Evolutionary conservation across 768 basidiomycete species (phyloP).

Genomic region (Lentinula edodes): DNA sequence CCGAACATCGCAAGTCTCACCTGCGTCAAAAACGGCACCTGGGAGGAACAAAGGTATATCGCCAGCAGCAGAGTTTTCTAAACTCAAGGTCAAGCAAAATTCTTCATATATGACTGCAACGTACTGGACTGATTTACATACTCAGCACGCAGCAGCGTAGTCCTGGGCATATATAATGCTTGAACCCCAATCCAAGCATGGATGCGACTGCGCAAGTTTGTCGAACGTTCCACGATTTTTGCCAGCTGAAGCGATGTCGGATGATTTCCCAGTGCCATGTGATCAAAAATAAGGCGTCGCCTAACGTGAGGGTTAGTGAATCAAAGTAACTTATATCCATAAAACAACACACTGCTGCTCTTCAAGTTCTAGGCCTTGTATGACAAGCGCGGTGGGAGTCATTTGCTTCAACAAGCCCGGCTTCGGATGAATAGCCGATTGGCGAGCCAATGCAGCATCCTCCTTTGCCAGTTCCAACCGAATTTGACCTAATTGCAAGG

Average conservation of each 20-base stretch:
- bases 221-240: neutral
- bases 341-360: constrained; percentile 20
- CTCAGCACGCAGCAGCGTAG: neutral
- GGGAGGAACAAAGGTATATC: neutral
- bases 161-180: neutral
- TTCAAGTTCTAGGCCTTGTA: constrained; percentile 14
- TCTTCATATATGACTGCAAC: no score
- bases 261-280: neutral
- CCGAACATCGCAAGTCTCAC: neutral
- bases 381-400: constrained; percentile 10
- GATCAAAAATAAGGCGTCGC: neutral
- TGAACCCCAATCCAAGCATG: neutral
- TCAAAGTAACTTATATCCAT: no score
- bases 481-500: constrained; percentile 9
- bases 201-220: neutral
- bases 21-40: neutral
- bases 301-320: neutral
- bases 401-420: neutral
- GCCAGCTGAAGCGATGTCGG: neutral
- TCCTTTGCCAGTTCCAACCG: constrained; percentile 12
- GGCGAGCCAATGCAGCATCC: constrained; percentile 7
- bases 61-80: no score
- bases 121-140: no score
- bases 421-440: neutral
- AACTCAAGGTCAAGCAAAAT: no score